These are phyloP conservation scores for Thielaviopsis cerberus DNA, from an alignment of 2,329 filamentous ascomycete genomes.

Conservation along the genomic window DNA sequence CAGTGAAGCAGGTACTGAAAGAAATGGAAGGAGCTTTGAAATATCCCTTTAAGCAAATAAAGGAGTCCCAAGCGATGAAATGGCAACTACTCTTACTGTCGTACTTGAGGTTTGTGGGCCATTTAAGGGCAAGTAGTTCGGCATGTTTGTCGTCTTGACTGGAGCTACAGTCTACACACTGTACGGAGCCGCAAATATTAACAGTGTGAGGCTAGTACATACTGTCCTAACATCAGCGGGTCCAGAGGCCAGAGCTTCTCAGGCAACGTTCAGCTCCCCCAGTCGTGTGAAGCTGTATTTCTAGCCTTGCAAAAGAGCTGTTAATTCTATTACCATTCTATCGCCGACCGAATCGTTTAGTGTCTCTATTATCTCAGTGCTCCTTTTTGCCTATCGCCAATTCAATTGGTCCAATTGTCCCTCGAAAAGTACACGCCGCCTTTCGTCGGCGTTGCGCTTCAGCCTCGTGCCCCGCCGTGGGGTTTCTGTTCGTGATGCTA, in stretches of 20 bases:
- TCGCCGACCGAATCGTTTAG: too few species aligned
- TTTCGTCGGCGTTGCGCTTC: not conserved
- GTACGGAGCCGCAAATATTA: not conserved
- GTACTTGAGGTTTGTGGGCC: not conserved
- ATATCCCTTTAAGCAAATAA: not conserved
- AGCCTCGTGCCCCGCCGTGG: not conserved
- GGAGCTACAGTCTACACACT: constrained; percentile 2
- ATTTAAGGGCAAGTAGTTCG: not conserved
- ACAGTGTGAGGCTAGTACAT: not conserved
- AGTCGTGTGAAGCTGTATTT: too few species aligned
- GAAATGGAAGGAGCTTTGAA: not conserved
- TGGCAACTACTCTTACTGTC: not conserved
- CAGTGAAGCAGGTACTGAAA: not conserved
- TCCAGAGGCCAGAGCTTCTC: constrained; percentile 14
- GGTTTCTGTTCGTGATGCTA: not conserved
- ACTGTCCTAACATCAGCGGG: constrained; percentile 7
- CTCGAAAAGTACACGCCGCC: too few species aligned
- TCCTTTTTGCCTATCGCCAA: too few species aligned
- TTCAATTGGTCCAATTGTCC: not conserved
- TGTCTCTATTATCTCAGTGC: too few species aligned
- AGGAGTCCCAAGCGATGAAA: not conserved
- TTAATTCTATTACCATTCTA: too few species aligned
- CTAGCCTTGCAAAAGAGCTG: too few species aligned
- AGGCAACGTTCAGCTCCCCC: too few species aligned
- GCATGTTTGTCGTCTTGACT: not conserved